phyloP scores from a whole-genome alignment of 1,284 basidiomycete genomes.

The Spongiforma sp. region DNA sequence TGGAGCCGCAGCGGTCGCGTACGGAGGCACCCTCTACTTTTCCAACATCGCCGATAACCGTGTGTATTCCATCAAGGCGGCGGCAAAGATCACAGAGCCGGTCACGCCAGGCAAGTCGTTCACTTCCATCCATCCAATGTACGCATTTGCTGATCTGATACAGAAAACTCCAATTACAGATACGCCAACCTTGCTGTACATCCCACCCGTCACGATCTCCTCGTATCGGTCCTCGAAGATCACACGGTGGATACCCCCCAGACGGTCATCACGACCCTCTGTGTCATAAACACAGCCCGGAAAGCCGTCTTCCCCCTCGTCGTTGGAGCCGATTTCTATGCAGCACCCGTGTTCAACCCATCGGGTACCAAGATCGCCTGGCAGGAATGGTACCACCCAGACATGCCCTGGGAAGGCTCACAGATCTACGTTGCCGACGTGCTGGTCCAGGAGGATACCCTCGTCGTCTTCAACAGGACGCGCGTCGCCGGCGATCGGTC shows the following conservation, averaged over 20 bases:
- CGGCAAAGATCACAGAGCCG: slow-evolving; percentile 12
- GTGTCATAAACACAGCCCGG: slow-evolving; percentile 47
- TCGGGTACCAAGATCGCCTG: slow-evolving; percentile 71
- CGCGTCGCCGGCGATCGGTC: slow-evolving; percentile 54
- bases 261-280: slow-evolving; percentile 55
- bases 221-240: slow-evolving; percentile 55
- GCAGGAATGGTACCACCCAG: slow-evolving; percentile 77
- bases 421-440: slow-evolving; percentile 61
- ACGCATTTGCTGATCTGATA: slow-evolving; percentile 1
- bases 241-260: slow-evolving; percentile 58
- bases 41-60: slow-evolving; percentile 35
- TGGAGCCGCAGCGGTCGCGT: slow-evolving; percentile 41
- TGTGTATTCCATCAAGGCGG: slow-evolving; percentile 25
- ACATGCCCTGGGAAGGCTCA: slow-evolving; percentile 84
- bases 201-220: slow-evolving; percentile 27
- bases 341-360: slow-evolving; percentile 64
- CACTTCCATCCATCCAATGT: not conserved
- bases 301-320: slow-evolving; percentile 38
- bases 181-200: slow-evolving; percentile 51
- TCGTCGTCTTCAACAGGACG: slow-evolving; percentile 33
- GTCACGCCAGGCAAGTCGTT: slow-evolving; percentile 32
- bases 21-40: slow-evolving; percentile 41
- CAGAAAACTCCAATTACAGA: slow-evolving; percentile 48
- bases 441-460: slow-evolving; percentile 42
- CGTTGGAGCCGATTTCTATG: slow-evolving; percentile 62